Conservation (phyloP, 208 protist genomes). For the Trypanosoma cruzi region DNA sequence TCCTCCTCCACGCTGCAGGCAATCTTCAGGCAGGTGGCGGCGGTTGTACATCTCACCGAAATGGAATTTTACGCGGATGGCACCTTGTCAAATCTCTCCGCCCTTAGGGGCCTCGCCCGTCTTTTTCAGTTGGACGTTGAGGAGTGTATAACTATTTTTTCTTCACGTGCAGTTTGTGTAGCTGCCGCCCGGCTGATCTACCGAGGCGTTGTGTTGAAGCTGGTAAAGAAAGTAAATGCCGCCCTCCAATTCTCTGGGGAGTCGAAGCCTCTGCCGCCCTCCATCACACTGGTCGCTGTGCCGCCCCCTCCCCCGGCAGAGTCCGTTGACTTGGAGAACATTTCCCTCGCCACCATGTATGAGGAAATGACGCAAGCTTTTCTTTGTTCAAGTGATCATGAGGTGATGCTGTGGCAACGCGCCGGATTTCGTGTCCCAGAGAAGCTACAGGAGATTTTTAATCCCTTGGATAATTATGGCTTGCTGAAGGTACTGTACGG, state of each 20-base stretch:
- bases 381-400: conserved; percentile 20
- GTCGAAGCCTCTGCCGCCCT: neutral
- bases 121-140: conserved; percentile 25
- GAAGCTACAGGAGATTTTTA: conserved; percentile 8
- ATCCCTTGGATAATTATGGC: conserved; percentile 28
- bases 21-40: conserved; percentile 18
- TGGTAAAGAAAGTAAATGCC: conserved; percentile 16
- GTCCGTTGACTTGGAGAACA: conserved; percentile 18
- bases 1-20: conserved; percentile 5
- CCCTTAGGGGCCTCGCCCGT: conserved; percentile 17
- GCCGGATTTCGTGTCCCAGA: conserved; percentile 12
- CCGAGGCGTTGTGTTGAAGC: conserved; percentile 1
- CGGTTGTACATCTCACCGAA: conserved; percentile 29
- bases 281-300: conserved; percentile 14
- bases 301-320: conserved; percentile 9
- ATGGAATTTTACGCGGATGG: conserved; percentile 34
- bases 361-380: conserved; percentile 26
- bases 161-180: conserved; percentile 21
- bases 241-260: conserved; percentile 6
- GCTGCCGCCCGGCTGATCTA: conserved; percentile 23
- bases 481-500: conserved; percentile 27
- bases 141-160: conserved; percentile 18
- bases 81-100: conserved; percentile 27
- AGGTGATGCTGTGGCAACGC: conserved; percentile 30
- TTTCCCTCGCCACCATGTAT: conserved; percentile 18